Evolutionary conservation across 306 rosid genomes (phyloP).

Genomic region (Dryas drummondii): DNA sequence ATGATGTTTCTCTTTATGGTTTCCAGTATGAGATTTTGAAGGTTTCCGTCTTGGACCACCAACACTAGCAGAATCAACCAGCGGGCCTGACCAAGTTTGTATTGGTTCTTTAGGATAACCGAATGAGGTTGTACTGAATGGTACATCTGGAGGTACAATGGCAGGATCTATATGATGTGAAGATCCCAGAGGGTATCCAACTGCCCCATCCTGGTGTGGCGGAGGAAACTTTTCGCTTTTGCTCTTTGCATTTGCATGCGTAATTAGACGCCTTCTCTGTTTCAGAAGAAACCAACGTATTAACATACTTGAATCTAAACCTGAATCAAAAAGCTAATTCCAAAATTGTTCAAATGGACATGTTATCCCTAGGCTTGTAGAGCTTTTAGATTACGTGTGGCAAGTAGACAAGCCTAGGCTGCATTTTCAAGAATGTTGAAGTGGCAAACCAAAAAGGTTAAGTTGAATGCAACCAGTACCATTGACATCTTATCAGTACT

Average conservation of each 20-base stretch:
- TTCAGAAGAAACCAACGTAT: constrained; percentile 27
- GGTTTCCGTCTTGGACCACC: constrained; percentile 53
- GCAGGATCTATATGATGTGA: constrained; percentile 85
- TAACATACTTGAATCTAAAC: constrained; percentile 13
- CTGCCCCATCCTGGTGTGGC: constrained; percentile 87
- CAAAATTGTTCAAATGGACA: not conserved
- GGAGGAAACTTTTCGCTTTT: constrained; percentile 98
- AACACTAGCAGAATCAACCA: constrained; percentile 50
- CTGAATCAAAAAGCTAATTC: not conserved
- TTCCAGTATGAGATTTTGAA: constrained; percentile 39
- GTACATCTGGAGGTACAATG: constrained; percentile 58
- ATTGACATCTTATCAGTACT: not conserved
- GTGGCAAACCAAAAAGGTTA: not conserved
- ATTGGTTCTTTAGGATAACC: constrained; percentile 60
- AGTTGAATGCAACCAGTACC: not conserved
- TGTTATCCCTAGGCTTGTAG: not conserved
- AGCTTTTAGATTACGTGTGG: not conserved
- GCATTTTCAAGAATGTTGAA: not conserved
- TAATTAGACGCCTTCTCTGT: constrained; percentile 85
- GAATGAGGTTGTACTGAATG: constrained; percentile 66
- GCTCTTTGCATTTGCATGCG: constrained; percentile 92
- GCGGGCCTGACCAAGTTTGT: constrained; percentile 90
- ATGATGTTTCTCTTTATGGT: constrained; percentile 34
- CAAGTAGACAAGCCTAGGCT: not conserved
- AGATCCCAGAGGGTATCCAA: constrained; percentile 75